These are phyloP conservation scores for Cyberlindnera mycetangii DNA, from an alignment of 805 yeast species.

Conservation along the genomic window DNA sequence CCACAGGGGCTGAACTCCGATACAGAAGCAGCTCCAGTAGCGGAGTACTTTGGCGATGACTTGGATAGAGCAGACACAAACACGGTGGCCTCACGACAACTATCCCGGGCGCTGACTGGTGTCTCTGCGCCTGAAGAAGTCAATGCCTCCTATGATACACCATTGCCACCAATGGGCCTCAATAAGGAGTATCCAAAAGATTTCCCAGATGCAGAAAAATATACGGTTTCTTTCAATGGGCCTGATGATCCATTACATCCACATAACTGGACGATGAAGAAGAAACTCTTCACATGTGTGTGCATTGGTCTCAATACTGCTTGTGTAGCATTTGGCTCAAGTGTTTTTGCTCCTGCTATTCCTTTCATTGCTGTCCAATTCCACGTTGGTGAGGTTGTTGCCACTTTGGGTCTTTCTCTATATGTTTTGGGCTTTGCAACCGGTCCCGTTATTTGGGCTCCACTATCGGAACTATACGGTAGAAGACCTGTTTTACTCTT, in stretches of 20 bases:
- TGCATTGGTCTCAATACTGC: slow-evolving; percentile 50
- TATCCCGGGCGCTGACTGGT: slow-evolving; percentile 44
- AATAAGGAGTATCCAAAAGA: slow-evolving; percentile 39
- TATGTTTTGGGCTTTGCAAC: slow-evolving; percentile 92
- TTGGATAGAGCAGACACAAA: slow-evolving; percentile 11
- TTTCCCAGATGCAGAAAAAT: slow-evolving; percentile 64
- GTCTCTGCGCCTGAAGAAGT: slow-evolving; percentile 28
- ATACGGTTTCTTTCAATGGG: slow-evolving; percentile 73
- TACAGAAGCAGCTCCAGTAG: slow-evolving; percentile 5
- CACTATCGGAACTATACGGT: slow-evolving; percentile 76
- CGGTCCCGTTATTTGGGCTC: slow-evolving; percentile 92
- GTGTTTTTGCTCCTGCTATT: slow-evolving; percentile 71
- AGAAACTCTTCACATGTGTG: slow-evolving; percentile 44
- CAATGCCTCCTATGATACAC: slow-evolving; percentile 32
- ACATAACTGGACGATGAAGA: slow-evolving; percentile 62
- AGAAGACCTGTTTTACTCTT: slow-evolving; percentile 59
- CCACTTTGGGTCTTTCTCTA: slow-evolving; percentile 71
- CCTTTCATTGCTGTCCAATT: slow-evolving; percentile 45
- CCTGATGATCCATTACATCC: slow-evolving; percentile 79
- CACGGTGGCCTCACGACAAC: slow-evolving; percentile 27
- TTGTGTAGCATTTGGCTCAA: slow-evolving; percentile 70
- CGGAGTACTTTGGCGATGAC: slow-evolving; percentile 8
- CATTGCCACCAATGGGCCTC: slow-evolving; percentile 63
- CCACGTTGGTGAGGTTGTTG: slow-evolving; percentile 65
- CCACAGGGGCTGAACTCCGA: slow-evolving; percentile 4